These are phyloP conservation scores for Penicillium janthinellum DNA, from an alignment of 2,329 filamentous ascomycete species.

Conservation along the genomic window DNA sequence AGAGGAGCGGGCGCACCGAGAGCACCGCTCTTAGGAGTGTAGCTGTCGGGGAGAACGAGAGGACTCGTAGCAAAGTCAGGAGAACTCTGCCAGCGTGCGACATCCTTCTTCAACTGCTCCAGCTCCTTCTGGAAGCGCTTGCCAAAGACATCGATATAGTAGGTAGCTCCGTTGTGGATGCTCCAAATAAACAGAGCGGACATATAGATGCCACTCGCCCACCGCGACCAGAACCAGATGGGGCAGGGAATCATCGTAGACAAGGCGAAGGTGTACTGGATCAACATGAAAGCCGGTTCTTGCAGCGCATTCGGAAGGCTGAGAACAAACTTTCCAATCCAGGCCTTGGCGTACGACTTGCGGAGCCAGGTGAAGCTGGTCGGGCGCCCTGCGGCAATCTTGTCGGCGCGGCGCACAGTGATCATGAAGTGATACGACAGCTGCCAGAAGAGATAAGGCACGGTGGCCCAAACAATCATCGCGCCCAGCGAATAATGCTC, in stretches of 20 bases:
- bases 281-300: conserved; percentile 90
- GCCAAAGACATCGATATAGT: conserved; percentile 97
- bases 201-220: conserved; percentile 76
- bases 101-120: conserved; percentile 83
- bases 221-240: conserved; percentile 88
- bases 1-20: conserved; percentile 22
- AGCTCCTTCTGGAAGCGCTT: conserved; percentile 96
- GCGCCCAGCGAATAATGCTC: conserved; percentile 76
- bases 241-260: conserved; percentile 94
- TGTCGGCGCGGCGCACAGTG: conserved; percentile 88
- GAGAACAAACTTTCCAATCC: conserved; percentile 84
- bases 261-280: conserved; percentile 89
- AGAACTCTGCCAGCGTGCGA: conserved; percentile 76
- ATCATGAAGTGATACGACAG: conserved; percentile 91
- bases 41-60: conserved; percentile 28
- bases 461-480: conserved; percentile 93
- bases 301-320: conserved; percentile 74
- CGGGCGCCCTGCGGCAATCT: conserved; percentile 92
- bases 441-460: conserved; percentile 94
- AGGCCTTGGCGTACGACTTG: conserved; percentile 83
- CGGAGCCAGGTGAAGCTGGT: conserved; percentile 98
- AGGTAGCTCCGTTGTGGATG: conserved; percentile 95
- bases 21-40: conserved; percentile 20
- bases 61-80: conserved; percentile 38
- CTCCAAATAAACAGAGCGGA: conserved; percentile 87